Base-by-base conservation (phyloP, 129 eudicot species). In the Smallanthus sonchifolius region DNA sequence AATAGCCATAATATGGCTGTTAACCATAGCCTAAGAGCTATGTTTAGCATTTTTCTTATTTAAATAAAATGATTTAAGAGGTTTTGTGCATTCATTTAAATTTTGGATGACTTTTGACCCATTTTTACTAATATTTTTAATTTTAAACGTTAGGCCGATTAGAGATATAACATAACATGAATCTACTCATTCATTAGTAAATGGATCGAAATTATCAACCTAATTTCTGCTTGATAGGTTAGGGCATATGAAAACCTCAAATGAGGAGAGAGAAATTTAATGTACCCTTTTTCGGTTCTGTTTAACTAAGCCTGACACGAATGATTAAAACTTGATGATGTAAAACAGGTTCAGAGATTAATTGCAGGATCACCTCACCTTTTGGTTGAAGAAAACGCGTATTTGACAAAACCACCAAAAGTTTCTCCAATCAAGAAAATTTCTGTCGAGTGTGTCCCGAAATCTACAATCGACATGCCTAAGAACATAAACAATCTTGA, bases 291-390 rank as follows among this genome's bases (percentile, higher is more conserved):
- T 51, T 19, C 13, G 2, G 11, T 55, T 8, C 15, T 55, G 62
- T 55, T 48, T 55, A 55, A 55, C 61, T 55, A 20, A 19, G 30
- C 61, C 11, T 34, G 20, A 19, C 62, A 19, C 13, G 35, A 55
- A 20, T 55, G 10, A 47, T 65, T 52, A 19, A 51, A 34, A 10
- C 64, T 20, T 49, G 15, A 24, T 63, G 28, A 24, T 42, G 32
- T 56, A 52, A 30, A 79, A 80, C 82, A 94, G 99, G 99, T 90
- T 47, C 99, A 94, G 56, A 88, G 65, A 78, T 82, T 83, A 80
- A 86, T 94, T 56, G 97, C 97, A 7, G 89, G 79, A 73, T 88
- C 97, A 6, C 99, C 97, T 0, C 83, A 94, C 24, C 76, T 90
- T 73, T 70, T 91, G 81, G 80, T 84, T 17, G 98, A 90, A 62